Evolutionary conservation across 768 basidiomycete species (phyloP), one percentile per base, ranked within the genome.

Genomic region (Neoboletus subvelutipes): DNA sequence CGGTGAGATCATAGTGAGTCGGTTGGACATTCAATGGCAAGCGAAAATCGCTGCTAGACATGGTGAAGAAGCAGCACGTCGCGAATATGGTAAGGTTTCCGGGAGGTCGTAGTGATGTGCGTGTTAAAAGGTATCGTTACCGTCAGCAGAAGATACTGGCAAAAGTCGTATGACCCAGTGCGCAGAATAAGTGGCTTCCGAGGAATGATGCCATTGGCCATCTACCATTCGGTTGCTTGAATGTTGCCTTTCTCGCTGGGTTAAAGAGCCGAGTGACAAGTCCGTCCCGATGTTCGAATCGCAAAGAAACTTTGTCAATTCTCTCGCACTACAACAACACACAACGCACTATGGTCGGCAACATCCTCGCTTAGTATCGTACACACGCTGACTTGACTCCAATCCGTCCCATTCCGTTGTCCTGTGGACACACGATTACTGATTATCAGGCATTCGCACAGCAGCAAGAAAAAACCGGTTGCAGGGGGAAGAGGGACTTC

Each of bases 1-100:
- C 75, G 45, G 83, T 84, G 49, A 94, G 67, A 62, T 90, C 87
- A 71, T 94, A 95, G 69, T 94, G 90, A 8, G 72, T 79, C 15
- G 91, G 86, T 64, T 79, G 83, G 52, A 89, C 81, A 60, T 85
- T 74, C 1, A 78, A 77, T 20, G 89, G 88, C 52, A 92, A 81
- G 63, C 90, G 84, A 54, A 71, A 73, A 31, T 58, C 50, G 4
- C 24, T 57, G 56, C 36, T 45, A 34, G 66, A 54, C 62, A 61
- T 60, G 28, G 57, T 50, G 17, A 57, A 54, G 37, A 60, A 58
- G 6, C 17, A 24, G 41, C 50, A 50, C 11, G 49, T 47, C 55
- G 50, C 57, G 43, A 52, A 26, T 33, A n/a, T 31, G 40, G 36
- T 50, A 28, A 17, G 42, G 28, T 26, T 39, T 40, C 47, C 41